Percentiles rank a stretch among this genome's conserved stretches.
phyloP scores from a whole-genome alignment of 441 rosid genomes.

The Eruca vesicaria region DNA sequence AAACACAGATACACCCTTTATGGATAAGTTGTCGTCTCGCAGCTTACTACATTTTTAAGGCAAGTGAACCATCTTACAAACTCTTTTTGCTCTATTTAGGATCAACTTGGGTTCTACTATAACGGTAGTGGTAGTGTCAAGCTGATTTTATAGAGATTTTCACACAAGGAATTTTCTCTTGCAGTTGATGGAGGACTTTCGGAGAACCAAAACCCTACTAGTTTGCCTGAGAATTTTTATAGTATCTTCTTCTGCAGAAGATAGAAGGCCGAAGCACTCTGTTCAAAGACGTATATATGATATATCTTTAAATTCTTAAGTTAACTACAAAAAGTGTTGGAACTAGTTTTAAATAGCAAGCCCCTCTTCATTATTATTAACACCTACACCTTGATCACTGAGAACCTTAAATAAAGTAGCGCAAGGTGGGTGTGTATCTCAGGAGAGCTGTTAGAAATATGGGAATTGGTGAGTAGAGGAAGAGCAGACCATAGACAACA shows the following conservation, averaged over 20 bases:
- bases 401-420: background rate
- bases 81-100: background rate
- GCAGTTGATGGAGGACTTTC: background rate
- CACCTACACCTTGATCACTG: too few relatives aligned
- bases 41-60: background rate
- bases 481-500: constrained; percentile 45
- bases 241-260: background rate
- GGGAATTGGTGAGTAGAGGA: constrained; percentile 41
- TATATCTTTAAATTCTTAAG: too few relatives aligned
- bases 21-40: background rate
- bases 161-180: background rate
- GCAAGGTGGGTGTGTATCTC: constrained; percentile 21
- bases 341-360: too few relatives aligned
- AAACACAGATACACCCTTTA: too few relatives aligned
- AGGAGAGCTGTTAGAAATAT: constrained; percentile 29
- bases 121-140: background rate
- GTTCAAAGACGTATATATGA: too few relatives aligned
- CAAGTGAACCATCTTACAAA: background rate
- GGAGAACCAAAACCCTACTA: background rate
- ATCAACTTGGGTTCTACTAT: background rate
- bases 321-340: too few relatives aligned
- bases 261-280: background rate
- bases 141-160: background rate
- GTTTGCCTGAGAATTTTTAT: background rate
- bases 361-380: too few relatives aligned